A percentile compares a stretch with the other conserved stretches of the same genome.
Conservation (phyloP, 257 asterid genomes). For the Eucommia ulmoides region DNA sequence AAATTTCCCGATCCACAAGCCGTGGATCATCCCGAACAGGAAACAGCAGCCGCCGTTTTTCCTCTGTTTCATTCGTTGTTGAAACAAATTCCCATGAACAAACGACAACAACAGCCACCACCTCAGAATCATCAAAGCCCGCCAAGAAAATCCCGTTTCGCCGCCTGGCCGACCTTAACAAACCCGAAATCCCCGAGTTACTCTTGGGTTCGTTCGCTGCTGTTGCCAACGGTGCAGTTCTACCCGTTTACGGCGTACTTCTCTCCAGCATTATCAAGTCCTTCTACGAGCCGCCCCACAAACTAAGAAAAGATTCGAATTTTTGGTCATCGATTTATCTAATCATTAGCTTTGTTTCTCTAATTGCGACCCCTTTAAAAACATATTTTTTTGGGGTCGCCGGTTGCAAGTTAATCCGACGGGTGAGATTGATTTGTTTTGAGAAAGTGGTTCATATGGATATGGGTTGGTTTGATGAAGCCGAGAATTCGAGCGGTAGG, state of each 20-base stretch:
- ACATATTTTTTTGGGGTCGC: conserved; percentile 47
- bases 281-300: conserved; percentile 35
- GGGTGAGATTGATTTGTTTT: conserved; percentile 49
- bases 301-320: conserved; percentile 31
- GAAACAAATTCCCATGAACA: not conserved
- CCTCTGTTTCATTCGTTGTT: conserved; percentile 7
- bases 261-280: conserved; percentile 25
- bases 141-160: conserved; percentile 14
- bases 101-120: conserved; percentile 2
- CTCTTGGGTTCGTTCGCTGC: conserved; percentile 48
- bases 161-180: conserved; percentile 37
- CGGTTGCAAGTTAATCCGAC: conserved; percentile 42
- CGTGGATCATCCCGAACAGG: conserved; percentile 17
- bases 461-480: conserved; percentile 45
- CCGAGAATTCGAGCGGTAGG: conserved; percentile 45
- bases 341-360: conserved; percentile 27
- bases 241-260: conserved; percentile 41
- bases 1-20: conserved; percentile 15
- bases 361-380: conserved; percentile 30
- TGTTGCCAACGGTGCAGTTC: conserved; percentile 26
- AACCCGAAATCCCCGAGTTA: conserved; percentile 31
- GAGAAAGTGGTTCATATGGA: conserved; percentile 56
- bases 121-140: conserved; percentile 5
- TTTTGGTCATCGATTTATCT: conserved; percentile 49
- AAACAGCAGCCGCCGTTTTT: conserved; percentile 13